Conservation (phyloP, 2,329 filamentous ascomycete species). For the Penicillium sp. region DNA sequence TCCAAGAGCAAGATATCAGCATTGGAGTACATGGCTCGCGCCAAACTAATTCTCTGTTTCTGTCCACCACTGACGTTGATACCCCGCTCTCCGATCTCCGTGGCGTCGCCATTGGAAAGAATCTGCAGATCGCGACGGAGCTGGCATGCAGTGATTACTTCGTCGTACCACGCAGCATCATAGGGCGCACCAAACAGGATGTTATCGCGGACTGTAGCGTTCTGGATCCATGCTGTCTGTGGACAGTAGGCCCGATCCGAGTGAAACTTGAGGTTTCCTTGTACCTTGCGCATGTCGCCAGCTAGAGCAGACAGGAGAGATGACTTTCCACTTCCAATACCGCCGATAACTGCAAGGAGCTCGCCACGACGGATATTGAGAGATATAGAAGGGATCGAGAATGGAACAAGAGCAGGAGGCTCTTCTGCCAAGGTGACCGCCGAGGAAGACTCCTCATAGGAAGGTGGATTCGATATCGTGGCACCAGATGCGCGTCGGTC, state of each 20-base stretch:
- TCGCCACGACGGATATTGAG: constrained; percentile 29
- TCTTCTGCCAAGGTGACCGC: not conserved
- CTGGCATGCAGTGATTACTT: constrained; percentile 20
- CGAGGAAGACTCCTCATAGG: not conserved
- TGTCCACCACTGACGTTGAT: constrained; percentile 37
- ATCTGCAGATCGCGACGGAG: constrained; percentile 25
- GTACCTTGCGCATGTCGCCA: constrained; percentile 73
- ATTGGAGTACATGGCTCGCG: constrained; percentile 9
- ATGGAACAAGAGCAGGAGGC: not conserved
- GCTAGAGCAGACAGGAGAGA: constrained; percentile 84
- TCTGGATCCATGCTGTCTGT: constrained; percentile 89
- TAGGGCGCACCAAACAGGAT: constrained; percentile 71
- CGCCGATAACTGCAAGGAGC: constrained; percentile 59
- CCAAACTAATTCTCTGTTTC: constrained; percentile 33
- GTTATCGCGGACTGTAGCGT: constrained; percentile 75
- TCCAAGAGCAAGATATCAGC: constrained; percentile 6
- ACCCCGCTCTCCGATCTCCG: constrained; percentile 45
- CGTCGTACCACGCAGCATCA: constrained; percentile 21
- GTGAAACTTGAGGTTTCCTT: constrained; percentile 73
- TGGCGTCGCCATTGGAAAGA: constrained; percentile 30
- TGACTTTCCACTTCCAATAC: constrained; percentile 76
- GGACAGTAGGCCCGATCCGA: constrained; percentile 56
- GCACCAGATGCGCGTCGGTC: not conserved
- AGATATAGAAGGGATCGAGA: not conserved
- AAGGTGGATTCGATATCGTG: not conserved